A percentile compares a stretch with the other conserved stretches of the same genome.
phyloP scores from a whole-genome alignment of 2,329 filamentous ascomycete species.

The Dryadomyces quercivorus region DNA sequence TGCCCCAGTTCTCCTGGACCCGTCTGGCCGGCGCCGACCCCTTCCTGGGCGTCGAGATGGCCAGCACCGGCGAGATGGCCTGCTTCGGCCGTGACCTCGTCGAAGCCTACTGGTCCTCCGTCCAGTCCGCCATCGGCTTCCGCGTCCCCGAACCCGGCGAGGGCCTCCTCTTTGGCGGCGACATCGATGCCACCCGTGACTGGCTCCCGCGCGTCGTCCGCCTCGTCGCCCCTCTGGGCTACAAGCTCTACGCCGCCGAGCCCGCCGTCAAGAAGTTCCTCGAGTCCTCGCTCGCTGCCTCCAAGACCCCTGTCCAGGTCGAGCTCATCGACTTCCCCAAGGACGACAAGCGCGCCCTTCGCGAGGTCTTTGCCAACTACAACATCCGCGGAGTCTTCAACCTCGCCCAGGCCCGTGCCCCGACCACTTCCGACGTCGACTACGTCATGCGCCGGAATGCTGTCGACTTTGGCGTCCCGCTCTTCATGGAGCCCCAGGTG shows the following conservation, averaged over 20 bases:
- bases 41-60: slow-evolving; percentile 97
- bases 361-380: slow-evolving; percentile 94
- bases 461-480: slow-evolving; percentile 91
- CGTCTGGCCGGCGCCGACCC: slow-evolving; percentile 93
- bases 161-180: slow-evolving; percentile 88
- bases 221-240: slow-evolving; percentile 77
- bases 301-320: slow-evolving; percentile 42
- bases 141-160: slow-evolving; percentile 87
- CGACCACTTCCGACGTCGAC: slow-evolving; percentile 80
- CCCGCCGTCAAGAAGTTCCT: slow-evolving; percentile 71
- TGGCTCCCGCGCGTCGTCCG: slow-evolving; percentile 71
- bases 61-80: slow-evolving; percentile 92
- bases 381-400: slow-evolving; percentile 96
- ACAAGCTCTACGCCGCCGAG: slow-evolving; percentile 86
- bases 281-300: slow-evolving; percentile 52
- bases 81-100: slow-evolving; percentile 95
- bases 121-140: slow-evolving; percentile 99
- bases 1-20: slow-evolving; percentile 98
- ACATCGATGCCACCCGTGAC: slow-evolving; percentile 45
- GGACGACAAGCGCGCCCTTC: slow-evolving; percentile 85
- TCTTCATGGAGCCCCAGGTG: slow-evolving; percentile 98
- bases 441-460: slow-evolving; percentile 98
- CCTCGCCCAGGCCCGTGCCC: slow-evolving; percentile 70
- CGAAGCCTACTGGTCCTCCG: slow-evolving; percentile 93
- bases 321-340: slow-evolving; percentile 96